Evolutionary conservation across 2,329 filamentous ascomycete genomes (phyloP).

Genomic region (Hymenotorrendiella dingleyae): DNA sequence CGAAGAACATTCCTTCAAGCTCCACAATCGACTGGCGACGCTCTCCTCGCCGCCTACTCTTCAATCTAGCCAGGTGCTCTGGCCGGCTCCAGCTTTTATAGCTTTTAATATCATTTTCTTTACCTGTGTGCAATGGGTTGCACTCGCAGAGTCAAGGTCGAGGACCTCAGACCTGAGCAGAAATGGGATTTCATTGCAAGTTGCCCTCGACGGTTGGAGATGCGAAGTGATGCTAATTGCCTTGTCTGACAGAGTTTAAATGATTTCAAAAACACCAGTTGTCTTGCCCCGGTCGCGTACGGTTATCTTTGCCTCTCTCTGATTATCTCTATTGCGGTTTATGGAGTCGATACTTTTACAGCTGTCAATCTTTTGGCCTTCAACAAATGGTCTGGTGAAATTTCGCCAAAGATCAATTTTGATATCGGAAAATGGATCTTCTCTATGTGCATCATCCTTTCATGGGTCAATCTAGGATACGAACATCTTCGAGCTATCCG

Average conservation of each 20-base stretch:
- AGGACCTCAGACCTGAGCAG: conserved; percentile 71
- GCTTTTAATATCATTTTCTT: conserved; percentile 11
- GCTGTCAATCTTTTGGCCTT: conserved; percentile 87
- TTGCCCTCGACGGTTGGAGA: conserved; percentile 14
- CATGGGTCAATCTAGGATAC: conserved; percentile 73
- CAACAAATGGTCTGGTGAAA: conserved; percentile 79
- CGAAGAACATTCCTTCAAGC: conserved; percentile 7
- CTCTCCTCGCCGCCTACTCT: conserved; percentile 4
- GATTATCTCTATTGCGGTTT: conserved; percentile 74
- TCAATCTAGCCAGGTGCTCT: conserved; percentile 20
- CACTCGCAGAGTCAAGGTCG: conserved; percentile 55
- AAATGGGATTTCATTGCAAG: conserved; percentile 91
- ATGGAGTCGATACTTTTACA: conserved; percentile 86
- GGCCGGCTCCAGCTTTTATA: conserved; percentile 18
- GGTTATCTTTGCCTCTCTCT: conserved; percentile 77
- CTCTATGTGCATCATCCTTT: conserved; percentile 83
- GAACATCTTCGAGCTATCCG: conserved; percentile 75
- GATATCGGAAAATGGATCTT: conserved; percentile 91
- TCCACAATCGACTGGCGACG: conserved; percentile 5
- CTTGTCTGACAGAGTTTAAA: conserved; percentile 40
- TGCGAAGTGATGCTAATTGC: conserved; percentile 4
- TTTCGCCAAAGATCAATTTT: conserved; percentile 72
- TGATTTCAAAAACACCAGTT: conserved; percentile 84
- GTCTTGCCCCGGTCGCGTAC: conserved; percentile 73
- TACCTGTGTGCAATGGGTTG: conserved; percentile 65